phyloP scores from a whole-genome alignment of 371 early-diverging fungal species.

The Coemansia sp. region DNA sequence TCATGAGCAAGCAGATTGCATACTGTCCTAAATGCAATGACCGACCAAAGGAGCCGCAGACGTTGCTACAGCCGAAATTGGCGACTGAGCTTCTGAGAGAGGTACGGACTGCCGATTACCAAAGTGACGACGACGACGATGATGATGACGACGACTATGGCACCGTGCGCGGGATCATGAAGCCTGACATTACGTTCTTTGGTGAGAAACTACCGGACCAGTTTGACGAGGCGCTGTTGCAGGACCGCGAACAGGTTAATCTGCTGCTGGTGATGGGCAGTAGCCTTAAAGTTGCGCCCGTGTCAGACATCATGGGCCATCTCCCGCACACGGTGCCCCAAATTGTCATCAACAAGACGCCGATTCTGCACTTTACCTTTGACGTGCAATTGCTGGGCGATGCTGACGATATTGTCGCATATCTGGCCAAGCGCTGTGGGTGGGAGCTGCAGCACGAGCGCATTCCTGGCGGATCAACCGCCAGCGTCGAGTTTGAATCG shows the following conservation, averaged over 20 bases:
- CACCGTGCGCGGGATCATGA: conserved; percentile 54
- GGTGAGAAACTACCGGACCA: conserved; percentile 83
- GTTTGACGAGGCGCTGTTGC: conserved; percentile 69
- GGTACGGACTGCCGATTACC: background rate
- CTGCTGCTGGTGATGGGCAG: conserved; percentile 93
- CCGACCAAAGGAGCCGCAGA: conserved; percentile 50
- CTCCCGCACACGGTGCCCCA: conserved; percentile 85
- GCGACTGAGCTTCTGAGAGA: background rate
- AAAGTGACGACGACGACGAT: conserved; percentile 43
- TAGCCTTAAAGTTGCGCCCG: conserved; percentile 94
- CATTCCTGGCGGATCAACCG: conserved; percentile 35
- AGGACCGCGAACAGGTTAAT: conserved; percentile 76
- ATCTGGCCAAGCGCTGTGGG: conserved; percentile 67
- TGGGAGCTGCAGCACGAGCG: conserved; percentile 61
- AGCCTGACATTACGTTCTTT: conserved; percentile 91
- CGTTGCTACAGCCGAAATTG: too few relatives aligned
- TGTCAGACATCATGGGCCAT: conserved; percentile 81
- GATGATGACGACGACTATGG: conserved; percentile 49
- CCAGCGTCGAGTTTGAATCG: conserved; percentile 20
- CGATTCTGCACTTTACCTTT: conserved; percentile 79
- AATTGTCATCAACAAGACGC: conserved; percentile 88
- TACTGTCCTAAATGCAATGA: conserved; percentile 58
- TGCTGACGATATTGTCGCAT: conserved; percentile 80
- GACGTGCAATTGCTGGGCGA: conserved; percentile 88
- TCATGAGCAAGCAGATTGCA: conserved; percentile 62